phyloP scores from a whole-genome alignment of 345 rosid species.

The Aquilaria sinensis region DNA sequence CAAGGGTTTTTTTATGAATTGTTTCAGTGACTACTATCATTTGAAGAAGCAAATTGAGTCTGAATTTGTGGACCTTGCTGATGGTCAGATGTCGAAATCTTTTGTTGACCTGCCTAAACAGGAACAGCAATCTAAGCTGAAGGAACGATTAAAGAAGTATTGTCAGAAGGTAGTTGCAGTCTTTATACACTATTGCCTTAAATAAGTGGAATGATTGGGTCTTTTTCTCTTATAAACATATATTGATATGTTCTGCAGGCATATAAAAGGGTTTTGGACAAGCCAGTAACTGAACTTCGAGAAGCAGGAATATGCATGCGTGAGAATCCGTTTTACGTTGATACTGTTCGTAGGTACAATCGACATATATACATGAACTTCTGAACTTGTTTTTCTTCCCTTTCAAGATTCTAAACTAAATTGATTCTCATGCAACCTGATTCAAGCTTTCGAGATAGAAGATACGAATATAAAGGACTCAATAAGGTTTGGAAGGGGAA shows the following conservation, averaged over 20 bases:
- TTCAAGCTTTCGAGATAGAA: slow-evolving; percentile 92
- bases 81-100: slow-evolving; percentile 58
- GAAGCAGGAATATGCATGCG: slow-evolving; percentile 99
- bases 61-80: slow-evolving; percentile 61
- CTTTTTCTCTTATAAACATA: no score
- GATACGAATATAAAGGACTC: slow-evolving; percentile 96
- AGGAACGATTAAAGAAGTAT: slow-evolving; percentile 81
- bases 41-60: slow-evolving; percentile 93
- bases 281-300: slow-evolving; percentile 87
- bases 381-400: background rate
- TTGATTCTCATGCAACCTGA: slow-evolving; percentile 19
- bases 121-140: slow-evolving; percentile 75
- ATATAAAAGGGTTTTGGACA: slow-evolving; percentile 75
- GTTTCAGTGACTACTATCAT: slow-evolving; percentile 85
- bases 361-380: slow-evolving; percentile 7
- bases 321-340: slow-evolving; percentile 89
- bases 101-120: slow-evolving; percentile 80
- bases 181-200: slow-evolving; percentile 15
- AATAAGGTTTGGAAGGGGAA: slow-evolving; percentile 98
- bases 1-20: slow-evolving; percentile 11
- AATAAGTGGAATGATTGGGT: slow-evolving; percentile 15
- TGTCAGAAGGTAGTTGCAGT: slow-evolving; percentile 68
- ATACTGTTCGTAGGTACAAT: slow-evolving; percentile 87
- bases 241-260: slow-evolving; percentile 41
- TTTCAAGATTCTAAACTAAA: slow-evolving; percentile 10